A percentile compares a stretch with the other conserved stretches of the same genome.
phyloP scores from a whole-genome alignment of 805 yeast species.

The Geotrichum ghanense region DNA sequence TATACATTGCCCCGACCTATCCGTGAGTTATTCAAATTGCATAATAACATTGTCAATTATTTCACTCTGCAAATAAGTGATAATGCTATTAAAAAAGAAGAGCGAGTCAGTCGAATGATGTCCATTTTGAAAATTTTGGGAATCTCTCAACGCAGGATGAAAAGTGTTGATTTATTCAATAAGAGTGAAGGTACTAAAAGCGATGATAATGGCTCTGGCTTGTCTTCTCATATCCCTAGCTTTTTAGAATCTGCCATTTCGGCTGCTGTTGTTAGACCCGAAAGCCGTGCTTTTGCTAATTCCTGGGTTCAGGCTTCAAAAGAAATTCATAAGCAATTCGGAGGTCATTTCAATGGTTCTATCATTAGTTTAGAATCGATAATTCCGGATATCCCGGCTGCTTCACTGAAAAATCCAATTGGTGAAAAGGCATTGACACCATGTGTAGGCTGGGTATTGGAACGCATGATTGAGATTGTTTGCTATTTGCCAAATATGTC shows the following conservation, averaged over 20 bases:
- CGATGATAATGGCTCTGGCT: slow-evolving; percentile 10
- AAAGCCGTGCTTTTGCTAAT: slow-evolving; percentile 54
- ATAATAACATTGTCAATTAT: slow-evolving; percentile 53
- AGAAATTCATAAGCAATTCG: slow-evolving; percentile 17
- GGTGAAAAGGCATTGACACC: slow-evolving; percentile 47
- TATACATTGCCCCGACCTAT: slow-evolving; percentile 59
- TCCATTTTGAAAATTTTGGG: slow-evolving; percentile 55
- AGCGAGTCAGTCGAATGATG: slow-evolving; percentile 58
- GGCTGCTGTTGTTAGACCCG: slow-evolving; percentile 69
- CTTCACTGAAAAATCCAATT: slow-evolving; percentile 9
- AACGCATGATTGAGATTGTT: slow-evolving; percentile 63
- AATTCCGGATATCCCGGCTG: slow-evolving; percentile 20
- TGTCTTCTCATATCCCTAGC: slow-evolving; percentile 47
- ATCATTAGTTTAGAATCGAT: slow-evolving; percentile 11
- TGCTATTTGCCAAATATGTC: slow-evolving; percentile 73
- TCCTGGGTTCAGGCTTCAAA: slow-evolving; percentile 58
- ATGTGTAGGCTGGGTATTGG: slow-evolving; percentile 86
- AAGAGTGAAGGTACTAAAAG: slow-evolving; percentile 16
- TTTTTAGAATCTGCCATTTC: slow-evolving; percentile 71
- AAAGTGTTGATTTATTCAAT: slow-evolving; percentile 37
- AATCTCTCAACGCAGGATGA: slow-evolving; percentile 58
- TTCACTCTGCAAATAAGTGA: slow-evolving; percentile 57
- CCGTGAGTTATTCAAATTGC: slow-evolving; percentile 52
- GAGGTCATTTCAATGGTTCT: slow-evolving; percentile 3
- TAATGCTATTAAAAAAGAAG: slow-evolving; percentile 40